Base-by-base conservation (phyloP, 331 rosid species). In the Acacia pycnantha region DNA sequence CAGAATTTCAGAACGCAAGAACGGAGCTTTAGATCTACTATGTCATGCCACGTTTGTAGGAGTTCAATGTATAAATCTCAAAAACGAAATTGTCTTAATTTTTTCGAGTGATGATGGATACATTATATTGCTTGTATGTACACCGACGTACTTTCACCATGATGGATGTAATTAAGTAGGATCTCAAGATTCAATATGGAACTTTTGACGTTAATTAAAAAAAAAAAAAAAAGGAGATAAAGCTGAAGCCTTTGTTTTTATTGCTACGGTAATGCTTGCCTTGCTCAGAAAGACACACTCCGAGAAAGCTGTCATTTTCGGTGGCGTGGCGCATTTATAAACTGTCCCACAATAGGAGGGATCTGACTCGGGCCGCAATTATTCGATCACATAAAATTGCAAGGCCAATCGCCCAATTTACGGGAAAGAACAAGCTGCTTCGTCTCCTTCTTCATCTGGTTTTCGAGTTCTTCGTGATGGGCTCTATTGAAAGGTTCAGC, bases 401-500 rank as follows among this genome's bases (percentile, higher is more conserved):
- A 51, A 18, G 6, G 18, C 4, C 0, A 69, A 43, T 16, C 40
- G 41, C 21, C 68, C 68, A 26, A 12, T 62, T 27, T 13, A 62
- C 37, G 1, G 68, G 40, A 62, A 27, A 5, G 68, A 2, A 33
- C n/a, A 21, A 11, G 11, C 73, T 19, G 50, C 31, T 68, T 37
- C 29, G 3, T 19, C 73, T 35, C 24, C 72, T 35, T 35, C 72
- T 33, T 33, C 44, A 3, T 4, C 47, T 31, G 44, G 46, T 37
- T 19, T 10, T 37, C 7, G 24, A 18, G 9, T 73, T 58, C 54
- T 72, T 82, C 40, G 21, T 65, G 82, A 85, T 87, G 86, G 79
- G 81, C 67, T 86, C 92, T 37, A 72, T 16, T 15, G 27, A 78
- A 71, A 31, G 76, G 82, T 33, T 16, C 61, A 50, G 11, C 24